These are phyloP conservation scores for Arctium minus DNA, from an alignment of 129 eudicot genomes.

Conservation along the genomic window DNA sequence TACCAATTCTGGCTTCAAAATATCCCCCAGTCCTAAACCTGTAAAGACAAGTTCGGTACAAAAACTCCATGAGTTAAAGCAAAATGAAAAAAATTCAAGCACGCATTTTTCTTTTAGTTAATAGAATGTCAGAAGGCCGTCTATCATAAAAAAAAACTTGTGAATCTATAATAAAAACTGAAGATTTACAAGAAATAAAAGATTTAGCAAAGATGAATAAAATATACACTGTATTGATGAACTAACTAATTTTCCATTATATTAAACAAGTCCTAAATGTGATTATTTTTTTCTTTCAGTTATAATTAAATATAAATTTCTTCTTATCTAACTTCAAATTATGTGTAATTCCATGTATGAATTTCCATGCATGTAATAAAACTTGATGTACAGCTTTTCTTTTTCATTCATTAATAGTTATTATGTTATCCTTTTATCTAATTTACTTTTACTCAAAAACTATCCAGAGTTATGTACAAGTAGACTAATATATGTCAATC, in stretches of 20 bases:
- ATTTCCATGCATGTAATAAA: neutral
- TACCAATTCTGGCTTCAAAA: conserved; percentile 81
- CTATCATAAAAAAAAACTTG: neutral
- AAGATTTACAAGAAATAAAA: too few relatives aligned
- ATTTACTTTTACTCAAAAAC: neutral
- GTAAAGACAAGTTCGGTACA: neutral
- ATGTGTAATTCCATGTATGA: neutral
- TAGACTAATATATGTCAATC: neutral
- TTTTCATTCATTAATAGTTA: neutral
- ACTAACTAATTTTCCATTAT: too few relatives aligned
- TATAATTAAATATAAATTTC: neutral
- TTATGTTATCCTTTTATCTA: neutral
- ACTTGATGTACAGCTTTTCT: neutral
- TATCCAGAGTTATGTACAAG: neutral
- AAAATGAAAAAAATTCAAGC: neutral
- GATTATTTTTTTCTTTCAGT: neutral
- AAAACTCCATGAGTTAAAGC: neutral
- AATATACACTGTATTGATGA: neutral
- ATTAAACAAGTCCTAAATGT: neutral
- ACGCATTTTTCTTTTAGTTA: neutral
- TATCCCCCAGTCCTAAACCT: conserved; percentile 94
- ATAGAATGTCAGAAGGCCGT: neutral
- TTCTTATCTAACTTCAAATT: neutral
- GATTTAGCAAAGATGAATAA: too few relatives aligned
- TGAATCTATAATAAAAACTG: too few relatives aligned